phyloP scores from a whole-genome alignment of 2,329 filamentous ascomycete species.

The Madurella mycetomatis region DNA sequence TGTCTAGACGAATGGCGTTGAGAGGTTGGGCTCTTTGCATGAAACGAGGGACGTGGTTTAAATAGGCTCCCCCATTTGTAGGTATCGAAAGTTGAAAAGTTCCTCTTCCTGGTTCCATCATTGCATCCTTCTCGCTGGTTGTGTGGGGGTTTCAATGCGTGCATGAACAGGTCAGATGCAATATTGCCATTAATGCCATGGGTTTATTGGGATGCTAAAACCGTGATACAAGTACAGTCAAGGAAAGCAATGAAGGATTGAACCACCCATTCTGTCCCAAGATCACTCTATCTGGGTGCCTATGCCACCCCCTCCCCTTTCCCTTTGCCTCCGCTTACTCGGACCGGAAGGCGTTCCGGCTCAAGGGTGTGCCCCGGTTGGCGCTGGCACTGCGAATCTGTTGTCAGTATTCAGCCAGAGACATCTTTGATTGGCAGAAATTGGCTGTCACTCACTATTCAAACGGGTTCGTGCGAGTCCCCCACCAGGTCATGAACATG shows the following conservation, averaged over 20 bases:
- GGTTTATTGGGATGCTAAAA: conserved; percentile 17
- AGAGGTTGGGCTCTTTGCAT: conserved; percentile 18
- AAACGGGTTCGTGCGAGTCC: conserved; percentile 89
- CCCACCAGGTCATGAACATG: conserved; percentile 95
- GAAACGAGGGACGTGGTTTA: conserved; percentile 5
- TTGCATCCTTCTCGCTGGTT: neutral
- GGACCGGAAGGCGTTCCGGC: conserved; percentile 26
- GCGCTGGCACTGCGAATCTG: conserved; percentile 17
- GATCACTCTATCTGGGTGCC: conserved; percentile 17
- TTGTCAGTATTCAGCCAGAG: conserved; percentile 6
- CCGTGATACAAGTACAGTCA: conserved; percentile 19
- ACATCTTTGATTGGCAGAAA: neutral
- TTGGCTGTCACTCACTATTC: conserved; percentile 49
- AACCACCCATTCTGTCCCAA: conserved; percentile 10
- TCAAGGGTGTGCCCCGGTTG: conserved; percentile 23
- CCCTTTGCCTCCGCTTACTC: conserved; percentile 21
- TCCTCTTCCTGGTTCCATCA: neutral
- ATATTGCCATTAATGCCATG: no score
- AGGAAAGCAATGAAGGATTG: conserved; percentile 9
- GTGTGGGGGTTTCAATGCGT: neutral
- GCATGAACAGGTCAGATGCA: no score
- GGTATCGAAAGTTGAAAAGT: conserved; percentile 14
- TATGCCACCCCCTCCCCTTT: neutral
- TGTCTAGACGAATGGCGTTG: conserved; percentile 23
- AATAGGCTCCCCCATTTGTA: conserved; percentile 9